Percentiles rank a stretch among this genome's conserved stretches.
Evolutionary conservation across 306 rosid genomes (phyloP).

Genomic region (Ochetophila trinervis): DNA sequence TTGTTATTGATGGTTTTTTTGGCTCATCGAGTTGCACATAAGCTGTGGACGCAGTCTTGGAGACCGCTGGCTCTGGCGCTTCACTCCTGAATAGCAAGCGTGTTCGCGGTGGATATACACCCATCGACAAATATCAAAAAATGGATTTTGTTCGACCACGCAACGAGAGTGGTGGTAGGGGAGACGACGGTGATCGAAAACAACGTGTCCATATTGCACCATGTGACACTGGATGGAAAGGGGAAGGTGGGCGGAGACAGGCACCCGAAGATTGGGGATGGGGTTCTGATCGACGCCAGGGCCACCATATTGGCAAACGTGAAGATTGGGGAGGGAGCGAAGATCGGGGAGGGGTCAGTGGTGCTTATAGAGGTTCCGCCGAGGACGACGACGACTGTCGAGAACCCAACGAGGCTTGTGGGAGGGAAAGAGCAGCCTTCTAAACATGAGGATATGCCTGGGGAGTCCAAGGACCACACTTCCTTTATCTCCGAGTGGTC

Average conservation of each 20-base stretch:
- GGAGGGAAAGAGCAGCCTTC: slow-evolving; percentile 90
- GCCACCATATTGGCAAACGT: slow-evolving; percentile 88
- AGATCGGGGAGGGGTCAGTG: slow-evolving; percentile 90
- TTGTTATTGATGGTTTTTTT: too few relatives aligned
- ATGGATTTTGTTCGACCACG: slow-evolving; percentile 83
- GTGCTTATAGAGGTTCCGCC: slow-evolving; percentile 87
- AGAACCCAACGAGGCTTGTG: slow-evolving; percentile 84
- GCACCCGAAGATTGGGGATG: slow-evolving; percentile 92
- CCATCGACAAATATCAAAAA: slow-evolving; percentile 84
- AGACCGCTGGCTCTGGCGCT: slow-evolving; percentile 78
- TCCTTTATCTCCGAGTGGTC: slow-evolving; percentile 94
- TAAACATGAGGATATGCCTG: slow-evolving; percentile 77
- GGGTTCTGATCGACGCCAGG: slow-evolving; percentile 91
- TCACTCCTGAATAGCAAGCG: slow-evolving; percentile 75
- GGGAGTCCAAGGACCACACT: slow-evolving; percentile 94
- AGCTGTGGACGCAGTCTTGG: slow-evolving; percentile 74
- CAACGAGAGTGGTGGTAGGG: slow-evolving; percentile 89
- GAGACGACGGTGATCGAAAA: slow-evolving; percentile 94
- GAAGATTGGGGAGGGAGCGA: slow-evolving; percentile 84
- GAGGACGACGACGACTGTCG: slow-evolving; percentile 63
- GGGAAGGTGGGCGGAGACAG: slow-evolving; percentile 91
- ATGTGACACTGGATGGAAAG: slow-evolving; percentile 88
- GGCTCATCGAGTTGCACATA: slow-evolving; percentile 91
- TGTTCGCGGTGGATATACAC: slow-evolving; percentile 89
- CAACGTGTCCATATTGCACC: slow-evolving; percentile 87